Base-by-base conservation (phyloP, 1,284 basidiomycete genomes). In the Ceratobasidium sp. region DNA sequence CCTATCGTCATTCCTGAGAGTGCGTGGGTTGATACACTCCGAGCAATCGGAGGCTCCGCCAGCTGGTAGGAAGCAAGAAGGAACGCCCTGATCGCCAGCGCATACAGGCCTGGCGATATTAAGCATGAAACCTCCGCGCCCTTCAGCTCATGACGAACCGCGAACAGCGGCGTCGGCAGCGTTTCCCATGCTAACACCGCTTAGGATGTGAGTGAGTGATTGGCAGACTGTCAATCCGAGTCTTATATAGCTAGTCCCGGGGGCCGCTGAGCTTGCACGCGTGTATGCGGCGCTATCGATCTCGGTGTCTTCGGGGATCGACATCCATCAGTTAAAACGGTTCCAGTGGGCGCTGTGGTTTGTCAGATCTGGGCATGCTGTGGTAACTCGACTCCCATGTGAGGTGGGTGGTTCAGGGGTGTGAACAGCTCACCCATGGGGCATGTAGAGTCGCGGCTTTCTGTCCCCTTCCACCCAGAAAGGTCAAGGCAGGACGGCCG, bases 301-400 rank as follows among this genome's bases (percentile, higher is more conserved):
- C 33, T 66, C 63, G 63, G 63, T 40, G 28, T 51, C n/a, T 16
- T 66, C 63, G 63, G 63, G n/a, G 63, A 66, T 66, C 63, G 63
- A 53, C 63, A 54, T 66, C 63, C 61, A 49, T 49, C 42, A 62
- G 23, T 33, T 12, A 25, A 18, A 14, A 42, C 16, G 51, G 25
- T 54, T 54, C 51, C 25, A 30, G 33, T n/a, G 56, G 16, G 56
- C 25, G 8, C 53, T 33, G 16, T 33, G 56, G 7, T 11, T 25
- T 42, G 56, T 59, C 56, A 59, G 56, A 59, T 59, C 38, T 42
- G 56, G 56, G 56, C 2, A 59, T 59, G 56, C 33, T 40, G 36
- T 25, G 56, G 33, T 23, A 59, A 18, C 56, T 59, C 56, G 56
- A 59, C 56, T 59, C 16, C 56, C 56, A 59, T 28, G 38, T 40